Conservation (phyloP, 768 basidiomycete species). For the Pleurotus sapidus region DNA sequence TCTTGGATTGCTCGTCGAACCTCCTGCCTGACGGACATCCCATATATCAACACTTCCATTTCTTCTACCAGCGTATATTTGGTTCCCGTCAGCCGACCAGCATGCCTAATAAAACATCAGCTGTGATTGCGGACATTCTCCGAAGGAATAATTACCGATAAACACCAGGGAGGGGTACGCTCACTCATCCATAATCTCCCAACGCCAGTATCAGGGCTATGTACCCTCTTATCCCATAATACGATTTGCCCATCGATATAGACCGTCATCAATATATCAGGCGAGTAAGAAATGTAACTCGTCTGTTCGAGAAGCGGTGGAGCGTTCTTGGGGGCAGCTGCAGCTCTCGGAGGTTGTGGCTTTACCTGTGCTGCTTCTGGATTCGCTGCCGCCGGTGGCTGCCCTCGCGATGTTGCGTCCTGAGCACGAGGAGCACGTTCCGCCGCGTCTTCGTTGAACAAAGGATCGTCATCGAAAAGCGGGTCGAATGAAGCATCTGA, state of each 20-base stretch:
- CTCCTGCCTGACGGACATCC: slow-evolving; percentile 86
- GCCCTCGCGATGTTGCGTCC: slow-evolving; percentile 6
- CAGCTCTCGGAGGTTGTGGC: slow-evolving; percentile 10
- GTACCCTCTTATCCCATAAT: slow-evolving; percentile 83
- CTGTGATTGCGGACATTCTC: not conserved
- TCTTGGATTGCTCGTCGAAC: slow-evolving; percentile 64
- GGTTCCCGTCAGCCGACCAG: slow-evolving; percentile 87
- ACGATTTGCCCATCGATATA: slow-evolving; percentile 91
- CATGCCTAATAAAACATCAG: slow-evolving; percentile 64
- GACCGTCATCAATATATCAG: slow-evolving; percentile 84
- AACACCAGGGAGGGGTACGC: slow-evolving; percentile 93
- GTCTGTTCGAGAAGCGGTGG: slow-evolving; percentile 68
- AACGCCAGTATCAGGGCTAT: slow-evolving; percentile 63
- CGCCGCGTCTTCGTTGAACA: slow-evolving; percentile 49
- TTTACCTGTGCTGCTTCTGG: slow-evolving; percentile 5
- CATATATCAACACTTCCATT: slow-evolving; percentile 92
- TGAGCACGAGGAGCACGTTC: slow-evolving; percentile 6
- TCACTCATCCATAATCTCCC: slow-evolving; percentile 88
- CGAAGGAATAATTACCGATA: slow-evolving; percentile 63
- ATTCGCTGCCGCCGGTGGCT: slow-evolving; percentile 12
- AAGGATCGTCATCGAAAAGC: slow-evolving; percentile 84
- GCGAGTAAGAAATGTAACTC: slow-evolving; percentile 63
- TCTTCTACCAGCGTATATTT: slow-evolving; percentile 88
- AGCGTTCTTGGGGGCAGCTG: slow-evolving; percentile 66
- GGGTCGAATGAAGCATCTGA: slow-evolving; percentile 86